Evolutionary conservation across 495 filamentous ascomycete genomes (phyloP).

Genomic region (Emericellopsis terricola): DNA sequence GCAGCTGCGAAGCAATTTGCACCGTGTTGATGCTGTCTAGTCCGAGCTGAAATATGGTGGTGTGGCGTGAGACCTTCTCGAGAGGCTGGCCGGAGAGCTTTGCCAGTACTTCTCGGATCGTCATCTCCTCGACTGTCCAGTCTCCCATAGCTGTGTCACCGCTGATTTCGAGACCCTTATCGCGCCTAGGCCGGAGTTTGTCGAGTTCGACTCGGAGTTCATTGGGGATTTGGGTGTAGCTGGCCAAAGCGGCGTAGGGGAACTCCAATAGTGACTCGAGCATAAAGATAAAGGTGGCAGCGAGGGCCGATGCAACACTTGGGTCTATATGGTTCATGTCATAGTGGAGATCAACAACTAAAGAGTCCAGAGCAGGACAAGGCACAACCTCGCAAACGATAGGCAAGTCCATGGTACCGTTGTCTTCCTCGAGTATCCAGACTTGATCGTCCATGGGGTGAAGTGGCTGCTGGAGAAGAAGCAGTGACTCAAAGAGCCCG

Average conservation of each 20-base stretch:
- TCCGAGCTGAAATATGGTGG: slow-evolving; percentile 67
- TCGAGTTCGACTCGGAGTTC: too few species aligned
- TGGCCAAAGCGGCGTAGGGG: neutral
- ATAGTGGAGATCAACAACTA: slow-evolving; percentile 10
- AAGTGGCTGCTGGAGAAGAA: slow-evolving; percentile 47
- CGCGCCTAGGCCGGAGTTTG: too few species aligned
- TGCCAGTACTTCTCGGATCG: slow-evolving; percentile 37
- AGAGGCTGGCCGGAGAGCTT: slow-evolving; percentile 30
- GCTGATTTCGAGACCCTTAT: too few species aligned
- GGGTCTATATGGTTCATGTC: slow-evolving; percentile 5
- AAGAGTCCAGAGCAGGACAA: slow-evolving; percentile 5
- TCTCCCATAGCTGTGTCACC: neutral
- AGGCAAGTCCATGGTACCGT: slow-evolving; percentile 60
- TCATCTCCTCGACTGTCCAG: slow-evolving; percentile 32
- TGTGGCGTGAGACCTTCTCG: slow-evolving; percentile 34
- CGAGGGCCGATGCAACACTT: neutral
- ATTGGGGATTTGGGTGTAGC: too few species aligned
- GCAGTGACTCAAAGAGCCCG: slow-evolving; percentile 54
- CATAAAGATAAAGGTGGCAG: slow-evolving; percentile 1
- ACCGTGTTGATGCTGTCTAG: slow-evolving; percentile 81
- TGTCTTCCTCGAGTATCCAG: slow-evolving; percentile 49
- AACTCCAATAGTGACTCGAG: neutral
- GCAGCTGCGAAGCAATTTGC: slow-evolving; percentile 47
- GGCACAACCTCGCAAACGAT: slow-evolving; percentile 53
- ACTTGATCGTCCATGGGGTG: slow-evolving; percentile 32